A percentile compares a stretch with the other conserved stretches of the same genome.
Conservation (phyloP, 768 basidiomycete genomes). For the Dentipellis fragilis region DNA sequence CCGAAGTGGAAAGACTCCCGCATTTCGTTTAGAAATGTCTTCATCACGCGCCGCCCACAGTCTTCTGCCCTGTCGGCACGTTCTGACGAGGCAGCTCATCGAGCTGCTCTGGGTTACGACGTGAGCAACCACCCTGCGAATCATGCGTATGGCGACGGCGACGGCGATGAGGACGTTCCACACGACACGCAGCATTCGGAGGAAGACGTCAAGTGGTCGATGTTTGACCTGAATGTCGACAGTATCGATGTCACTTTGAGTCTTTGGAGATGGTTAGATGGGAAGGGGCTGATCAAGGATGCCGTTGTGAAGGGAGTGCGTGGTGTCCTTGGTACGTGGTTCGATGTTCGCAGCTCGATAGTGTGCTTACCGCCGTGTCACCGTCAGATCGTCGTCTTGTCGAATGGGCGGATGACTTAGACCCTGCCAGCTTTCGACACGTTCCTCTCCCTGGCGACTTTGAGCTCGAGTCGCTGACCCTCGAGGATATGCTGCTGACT, state of each 20-base stretch:
- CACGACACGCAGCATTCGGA: slow-evolving; percentile 22
- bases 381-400: slow-evolving; percentile 76
- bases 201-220: slow-evolving; percentile 67
- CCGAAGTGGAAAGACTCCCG: slow-evolving; percentile 96
- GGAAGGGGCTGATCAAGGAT: slow-evolving; percentile 85
- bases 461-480: slow-evolving; percentile 77
- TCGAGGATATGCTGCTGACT: slow-evolving; percentile 90
- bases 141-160: slow-evolving; percentile 40
- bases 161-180: neutral
- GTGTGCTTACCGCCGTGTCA: neutral
- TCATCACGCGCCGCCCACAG: slow-evolving; percentile 70
- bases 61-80: neutral
- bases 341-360: neutral
- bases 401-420: slow-evolving; percentile 72
- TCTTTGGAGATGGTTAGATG: slow-evolving; percentile 87
- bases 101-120: slow-evolving; percentile 63
- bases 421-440: slow-evolving; percentile 78
- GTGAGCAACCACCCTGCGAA: slow-evolving; percentile 69
- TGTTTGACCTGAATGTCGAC: slow-evolving; percentile 90
- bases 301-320: slow-evolving; percentile 91
- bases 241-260: slow-evolving; percentile 94
- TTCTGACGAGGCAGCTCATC: slow-evolving; percentile 27
- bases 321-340: slow-evolving; percentile 69
- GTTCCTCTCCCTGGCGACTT: slow-evolving; percentile 73
- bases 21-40: slow-evolving; percentile 95